Evolutionary conservation across 2,329 filamentous ascomycete genomes (phyloP), one percentile per base, ranked within the genome.

Genomic region (Tolypocladium guangdongense): DNA sequence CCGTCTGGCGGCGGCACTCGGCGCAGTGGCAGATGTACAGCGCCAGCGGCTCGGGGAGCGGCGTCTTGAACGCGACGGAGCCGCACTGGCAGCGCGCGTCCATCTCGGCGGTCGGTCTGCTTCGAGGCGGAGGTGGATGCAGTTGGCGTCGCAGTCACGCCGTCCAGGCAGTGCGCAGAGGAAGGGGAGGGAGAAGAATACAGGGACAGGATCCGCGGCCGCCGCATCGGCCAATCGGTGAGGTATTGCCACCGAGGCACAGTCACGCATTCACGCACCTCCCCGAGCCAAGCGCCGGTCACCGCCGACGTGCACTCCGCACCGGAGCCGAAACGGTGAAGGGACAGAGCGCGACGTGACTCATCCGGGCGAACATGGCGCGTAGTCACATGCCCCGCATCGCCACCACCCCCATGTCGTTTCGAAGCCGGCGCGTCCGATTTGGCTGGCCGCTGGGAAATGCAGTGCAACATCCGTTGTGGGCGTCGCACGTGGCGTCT

Each of bases 11-110:
- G 49, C 80, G 78, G 66, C 85, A 88, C 63, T 84, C 78, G 53
- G 73, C 68, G 66, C 86, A 88, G 69, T 88, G 86, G 69, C 85
- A 88, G 63, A 87, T 81, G 66, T 84, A 88, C 50, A 87, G 70
- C n/a, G 78, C 78, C 45, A 86, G 68, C 0, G 85, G 84, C 54
- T 77, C 72, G 4, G 74, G 66, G 1, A 78, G 68, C 1, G 85
- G 82, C 33, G 83, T 86, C 57, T 72, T 78, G 72, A 88, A 88
- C 38, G 64, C 62, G 52, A 87, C 75, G 18, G 76, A 69, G 51
- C 82, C 81, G 71, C 86, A 89, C 65, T 87, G 82, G 64, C 84
- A 87, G 51, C 71, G 70, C 32, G 74, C 79, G 53, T 84, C 74
- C 81, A 84, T 84, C 47, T 27, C 61, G 35, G 14, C 39, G 53